A percentile compares a stretch with the other conserved stretches of the same genome.
phyloP scores from a whole-genome alignment of 2,329 filamentous ascomycete species.

The Mariannaea elegans region DNA sequence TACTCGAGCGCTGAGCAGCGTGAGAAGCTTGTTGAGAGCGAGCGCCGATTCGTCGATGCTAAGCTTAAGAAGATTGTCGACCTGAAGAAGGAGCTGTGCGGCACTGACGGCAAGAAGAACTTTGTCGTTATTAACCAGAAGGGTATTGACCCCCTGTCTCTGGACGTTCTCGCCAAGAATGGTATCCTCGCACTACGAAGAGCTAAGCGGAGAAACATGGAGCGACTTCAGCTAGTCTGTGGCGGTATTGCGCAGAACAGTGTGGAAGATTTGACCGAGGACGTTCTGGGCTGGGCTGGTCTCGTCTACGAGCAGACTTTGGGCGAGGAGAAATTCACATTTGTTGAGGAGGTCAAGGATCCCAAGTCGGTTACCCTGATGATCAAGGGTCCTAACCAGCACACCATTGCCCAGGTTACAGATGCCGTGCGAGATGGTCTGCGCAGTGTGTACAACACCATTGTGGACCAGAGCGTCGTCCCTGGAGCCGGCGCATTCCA shows the following conservation, averaged over 20 bases:
- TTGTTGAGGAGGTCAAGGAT: conserved; percentile 98
- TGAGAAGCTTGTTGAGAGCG: conserved; percentile 97
- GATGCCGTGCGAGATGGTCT: conserved; percentile 96
- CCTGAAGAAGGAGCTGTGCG: conserved; percentile 97
- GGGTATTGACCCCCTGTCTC: conserved; percentile 94
- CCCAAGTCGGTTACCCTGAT: conserved; percentile 97
- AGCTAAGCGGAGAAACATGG: conserved; percentile 99
- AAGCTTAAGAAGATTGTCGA: conserved; percentile 98
- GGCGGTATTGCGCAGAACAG: conserved; percentile 94
- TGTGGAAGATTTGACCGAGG: conserved; percentile 88
- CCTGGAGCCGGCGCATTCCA: conserved; percentile 97
- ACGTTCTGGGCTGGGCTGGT: conserved; percentile 94
- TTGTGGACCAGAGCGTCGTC: conserved; percentile 96
- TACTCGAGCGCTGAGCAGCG: conserved; percentile 97
- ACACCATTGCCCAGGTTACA: conserved; percentile 96
- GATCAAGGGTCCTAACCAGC: conserved; percentile 97
- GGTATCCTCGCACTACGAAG: conserved; percentile 93
- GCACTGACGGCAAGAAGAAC: conserved; percentile 89
- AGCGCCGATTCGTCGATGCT: conserved; percentile 93
- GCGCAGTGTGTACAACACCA: conserved; percentile 98
- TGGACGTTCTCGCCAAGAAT: conserved; percentile 98
- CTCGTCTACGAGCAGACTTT: conserved; percentile 97
- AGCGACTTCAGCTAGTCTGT: conserved; percentile 93
- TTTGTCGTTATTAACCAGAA: conserved; percentile 99
- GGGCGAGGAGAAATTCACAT: conserved; percentile 99